Evolutionary conservation across 139 green algal genomes (phyloP).

Genomic region (Trebouxia sp.): DNA sequence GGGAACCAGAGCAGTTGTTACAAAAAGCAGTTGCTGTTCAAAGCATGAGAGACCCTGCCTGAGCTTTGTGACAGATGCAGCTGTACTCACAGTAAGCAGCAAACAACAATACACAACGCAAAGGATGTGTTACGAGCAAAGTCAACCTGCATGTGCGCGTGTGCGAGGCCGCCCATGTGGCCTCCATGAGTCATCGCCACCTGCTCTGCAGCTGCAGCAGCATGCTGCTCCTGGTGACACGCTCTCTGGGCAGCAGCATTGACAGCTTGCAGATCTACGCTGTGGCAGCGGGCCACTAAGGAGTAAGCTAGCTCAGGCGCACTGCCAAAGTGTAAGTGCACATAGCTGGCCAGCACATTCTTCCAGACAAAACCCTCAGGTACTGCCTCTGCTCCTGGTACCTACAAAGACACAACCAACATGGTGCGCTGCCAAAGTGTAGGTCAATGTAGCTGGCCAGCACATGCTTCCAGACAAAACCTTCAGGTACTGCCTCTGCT

Average conservation of each 20-base stretch:
- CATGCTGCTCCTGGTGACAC: constrained; percentile 9
- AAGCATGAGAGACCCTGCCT: no score
- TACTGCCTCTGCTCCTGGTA: constrained; percentile 28
- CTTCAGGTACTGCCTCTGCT: no score
- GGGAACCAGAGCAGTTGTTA: no score
- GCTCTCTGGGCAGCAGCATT: constrained; percentile 14
- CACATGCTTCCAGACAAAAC: no score
- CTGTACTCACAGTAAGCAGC: no score
- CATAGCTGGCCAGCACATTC: constrained; percentile 79
- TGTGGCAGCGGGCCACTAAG: background rate
- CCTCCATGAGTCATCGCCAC: background rate
- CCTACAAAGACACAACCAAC: constrained; percentile 7
- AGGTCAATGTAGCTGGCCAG: no score
- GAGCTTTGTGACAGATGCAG: no score
- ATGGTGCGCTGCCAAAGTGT: no score
- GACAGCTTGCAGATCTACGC: background rate
- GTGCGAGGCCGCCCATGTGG: background rate
- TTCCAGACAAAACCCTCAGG: constrained; percentile 70
- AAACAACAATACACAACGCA: no score
- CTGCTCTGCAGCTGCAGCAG: constrained; percentile 13
- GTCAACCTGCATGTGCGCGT: no score
- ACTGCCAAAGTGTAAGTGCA: constrained; percentile 81
- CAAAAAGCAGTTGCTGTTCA: no score
- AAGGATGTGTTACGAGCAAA: no score
- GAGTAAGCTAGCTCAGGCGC: background rate